phyloP scores from a whole-genome alignment of 495 filamentous ascomycete genomes.

The Rusavskia elegans region DNA sequence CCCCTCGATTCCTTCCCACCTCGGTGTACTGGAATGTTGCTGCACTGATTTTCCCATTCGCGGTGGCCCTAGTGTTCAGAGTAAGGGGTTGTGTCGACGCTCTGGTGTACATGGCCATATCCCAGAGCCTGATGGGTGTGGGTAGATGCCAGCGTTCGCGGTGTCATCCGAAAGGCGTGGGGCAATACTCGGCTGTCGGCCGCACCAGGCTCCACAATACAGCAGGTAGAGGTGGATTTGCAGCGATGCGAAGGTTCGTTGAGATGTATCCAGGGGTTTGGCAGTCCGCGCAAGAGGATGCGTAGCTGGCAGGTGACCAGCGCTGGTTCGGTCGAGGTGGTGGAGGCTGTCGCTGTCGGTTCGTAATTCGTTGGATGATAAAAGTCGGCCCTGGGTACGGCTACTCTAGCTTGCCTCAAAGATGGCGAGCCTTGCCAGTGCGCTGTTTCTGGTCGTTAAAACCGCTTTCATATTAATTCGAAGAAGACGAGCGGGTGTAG shows the following conservation, averaged over 20 bases:
- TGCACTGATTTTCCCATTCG: conserved; percentile 14
- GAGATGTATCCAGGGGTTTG: not conserved
- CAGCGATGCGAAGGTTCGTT: too few relatives aligned
- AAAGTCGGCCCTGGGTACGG: not conserved
- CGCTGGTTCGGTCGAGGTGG: not conserved
- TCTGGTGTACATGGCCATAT: conserved; percentile 26
- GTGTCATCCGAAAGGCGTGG: not conserved
- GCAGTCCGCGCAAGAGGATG: not conserved
- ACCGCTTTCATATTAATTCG: too few relatives aligned
- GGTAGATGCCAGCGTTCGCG: conserved; percentile 57
- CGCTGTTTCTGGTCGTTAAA: not conserved
- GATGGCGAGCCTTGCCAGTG: not conserved
- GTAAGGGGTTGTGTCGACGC: conserved; percentile 4
- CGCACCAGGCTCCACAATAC: not conserved
- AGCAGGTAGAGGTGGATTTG: not conserved
- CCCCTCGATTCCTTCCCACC: conserved; percentile 13
- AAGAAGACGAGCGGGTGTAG: too few relatives aligned
- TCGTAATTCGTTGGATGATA: not conserved
- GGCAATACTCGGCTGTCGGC: not conserved
- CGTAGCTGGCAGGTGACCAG: not conserved
- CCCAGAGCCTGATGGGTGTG: too few relatives aligned
- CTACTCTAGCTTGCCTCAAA: not conserved
- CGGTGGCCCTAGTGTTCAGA: conserved; percentile 9
- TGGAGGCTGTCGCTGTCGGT: not conserved
- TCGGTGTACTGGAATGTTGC: conserved; percentile 32